Conservation (phyloP, 495 filamentous ascomycete species). For the Lepraria neglecta region DNA sequence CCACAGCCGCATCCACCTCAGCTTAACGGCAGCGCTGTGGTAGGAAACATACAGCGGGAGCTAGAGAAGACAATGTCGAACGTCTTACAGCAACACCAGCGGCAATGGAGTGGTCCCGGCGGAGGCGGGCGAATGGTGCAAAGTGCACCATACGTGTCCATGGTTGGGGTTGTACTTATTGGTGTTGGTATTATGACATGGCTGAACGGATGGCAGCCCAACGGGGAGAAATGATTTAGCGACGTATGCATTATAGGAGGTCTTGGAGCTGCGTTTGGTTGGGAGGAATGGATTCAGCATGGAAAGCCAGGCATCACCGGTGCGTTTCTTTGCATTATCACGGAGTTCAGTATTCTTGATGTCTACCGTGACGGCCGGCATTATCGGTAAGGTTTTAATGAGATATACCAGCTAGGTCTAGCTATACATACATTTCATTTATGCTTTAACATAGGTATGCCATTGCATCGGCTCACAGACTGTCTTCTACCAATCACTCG, state of each 20-base stretch:
- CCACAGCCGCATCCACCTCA: slow-evolving; percentile 10
- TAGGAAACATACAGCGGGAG: slow-evolving; percentile 29
- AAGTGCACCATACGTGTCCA: slow-evolving; percentile 74
- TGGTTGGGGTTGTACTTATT: slow-evolving; percentile 81
- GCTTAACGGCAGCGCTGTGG: slow-evolving; percentile 20
- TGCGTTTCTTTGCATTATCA: slow-evolving; percentile 1
- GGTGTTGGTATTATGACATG: slow-evolving; percentile 92
- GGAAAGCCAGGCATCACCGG: slow-evolving; percentile 1
- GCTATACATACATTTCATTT: slow-evolving; percentile 6
- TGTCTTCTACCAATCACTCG: too few species aligned
- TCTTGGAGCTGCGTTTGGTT: slow-evolving; percentile 1
- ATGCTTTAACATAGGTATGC: not conserved
- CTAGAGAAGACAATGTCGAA: slow-evolving; percentile 38
- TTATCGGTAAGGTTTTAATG: not conserved
- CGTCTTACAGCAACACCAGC: slow-evolving; percentile 38
- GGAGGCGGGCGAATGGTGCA: slow-evolving; percentile 46
- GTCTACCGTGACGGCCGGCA: not conserved
- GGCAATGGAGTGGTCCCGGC: slow-evolving; percentile 19
- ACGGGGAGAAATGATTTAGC: slow-evolving; percentile 49
- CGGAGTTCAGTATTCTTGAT: slow-evolving; percentile 1
- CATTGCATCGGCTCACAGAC: not conserved
- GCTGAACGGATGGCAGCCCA: slow-evolving; percentile 75
- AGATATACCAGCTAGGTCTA: slow-evolving; percentile 5
- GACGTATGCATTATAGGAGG: slow-evolving; percentile 7
- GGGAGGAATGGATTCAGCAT: not conserved